A percentile compares a stretch with the other conserved stretches of the same genome.
Evolutionary conservation across 306 rosid genomes (phyloP).

Genomic region (Corylus avellana): DNA sequence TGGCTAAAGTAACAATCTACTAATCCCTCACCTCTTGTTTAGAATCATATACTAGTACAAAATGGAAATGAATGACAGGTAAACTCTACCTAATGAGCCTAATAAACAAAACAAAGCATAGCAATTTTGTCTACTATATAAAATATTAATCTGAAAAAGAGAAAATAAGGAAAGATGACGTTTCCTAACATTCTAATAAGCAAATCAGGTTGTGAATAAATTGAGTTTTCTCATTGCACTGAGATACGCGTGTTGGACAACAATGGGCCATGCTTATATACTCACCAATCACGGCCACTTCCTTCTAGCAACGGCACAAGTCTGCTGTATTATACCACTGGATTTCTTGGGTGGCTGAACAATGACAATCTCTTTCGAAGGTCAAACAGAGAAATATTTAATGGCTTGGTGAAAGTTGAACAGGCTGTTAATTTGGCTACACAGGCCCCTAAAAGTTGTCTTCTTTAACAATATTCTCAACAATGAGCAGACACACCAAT

Average conservation of each 20-base stretch:
- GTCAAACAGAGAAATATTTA: neutral
- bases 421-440: neutral
- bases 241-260: neutral
- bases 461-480: neutral
- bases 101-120: neutral
- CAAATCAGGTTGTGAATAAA: neutral
- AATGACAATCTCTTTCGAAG: neutral
- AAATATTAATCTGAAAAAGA: neutral
- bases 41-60: neutral
- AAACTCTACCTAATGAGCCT: slow-evolving; percentile 7
- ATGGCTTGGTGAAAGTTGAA: neutral
- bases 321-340: neutral
- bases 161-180: neutral
- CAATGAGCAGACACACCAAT: neutral
- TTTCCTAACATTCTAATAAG: neutral
- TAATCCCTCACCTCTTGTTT: neutral
- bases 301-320: neutral
- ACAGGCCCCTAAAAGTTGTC: neutral
- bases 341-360: neutral
- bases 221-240: neutral
- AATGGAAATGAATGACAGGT: neutral
- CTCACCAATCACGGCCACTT: neutral
- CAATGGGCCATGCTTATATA: neutral
- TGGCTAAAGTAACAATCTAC: neutral
- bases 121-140: neutral